Evolutionary conservation across 2,329 filamentous ascomycete genomes (phyloP).

Genomic region (Xylaria sp.): DNA sequence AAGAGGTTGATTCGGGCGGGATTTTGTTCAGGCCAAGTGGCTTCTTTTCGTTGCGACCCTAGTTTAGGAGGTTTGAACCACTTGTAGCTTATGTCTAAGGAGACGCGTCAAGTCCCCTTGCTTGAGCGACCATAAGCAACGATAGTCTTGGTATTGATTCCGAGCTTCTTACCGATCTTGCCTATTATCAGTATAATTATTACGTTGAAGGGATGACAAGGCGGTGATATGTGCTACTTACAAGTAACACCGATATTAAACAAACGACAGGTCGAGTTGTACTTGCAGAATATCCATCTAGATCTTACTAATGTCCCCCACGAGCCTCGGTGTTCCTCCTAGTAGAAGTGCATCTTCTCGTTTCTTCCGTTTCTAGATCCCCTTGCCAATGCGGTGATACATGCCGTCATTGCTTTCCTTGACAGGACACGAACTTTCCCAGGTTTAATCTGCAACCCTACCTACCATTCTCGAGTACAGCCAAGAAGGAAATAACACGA

Average conservation of each 20-base stretch:
- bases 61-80: background rate
- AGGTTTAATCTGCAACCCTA: slow-evolving; percentile 30
- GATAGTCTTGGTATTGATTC: slow-evolving; percentile 13
- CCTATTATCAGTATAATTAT: background rate
- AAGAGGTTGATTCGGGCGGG: slow-evolving; percentile 4
- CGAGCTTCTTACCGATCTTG: background rate
- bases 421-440: slow-evolving; percentile 18
- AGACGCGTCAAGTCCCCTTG: slow-evolving; percentile 10
- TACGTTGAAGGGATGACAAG: slow-evolving; percentile 2
- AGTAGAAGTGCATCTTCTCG: background rate
- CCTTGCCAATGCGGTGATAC: slow-evolving; percentile 22
- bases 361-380: slow-evolving; percentile 21
- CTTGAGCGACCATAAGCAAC: slow-evolving; percentile 12
- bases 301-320: background rate
- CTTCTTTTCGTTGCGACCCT: slow-evolving; percentile 20
- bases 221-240: slow-evolving; percentile 4
- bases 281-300: background rate
- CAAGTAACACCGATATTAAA: slow-evolving; percentile 7
- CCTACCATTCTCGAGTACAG: slow-evolving; percentile 26
- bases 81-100: background rate
- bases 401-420: slow-evolving; percentile 30
- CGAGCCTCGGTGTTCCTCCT: slow-evolving; percentile 11
- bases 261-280: background rate
- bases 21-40: slow-evolving; percentile 18
- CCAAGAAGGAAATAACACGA: slow-evolving; percentile 27